Conservation (phyloP, 2,329 filamentous ascomycete species). For the Dactylellina parvicollis region DNA sequence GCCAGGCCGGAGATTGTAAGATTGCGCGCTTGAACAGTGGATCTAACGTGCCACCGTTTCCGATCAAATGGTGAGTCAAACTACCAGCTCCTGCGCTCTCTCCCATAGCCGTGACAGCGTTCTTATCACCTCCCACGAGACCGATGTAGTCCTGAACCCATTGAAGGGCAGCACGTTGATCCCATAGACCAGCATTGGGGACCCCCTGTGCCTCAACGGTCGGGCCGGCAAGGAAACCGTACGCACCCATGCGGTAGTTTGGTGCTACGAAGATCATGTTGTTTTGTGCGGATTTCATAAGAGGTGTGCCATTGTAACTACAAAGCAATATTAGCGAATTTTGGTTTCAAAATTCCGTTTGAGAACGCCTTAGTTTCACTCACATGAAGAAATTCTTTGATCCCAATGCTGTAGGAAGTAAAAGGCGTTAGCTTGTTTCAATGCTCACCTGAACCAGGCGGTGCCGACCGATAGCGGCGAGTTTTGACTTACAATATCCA, state of each 20-base stretch:
- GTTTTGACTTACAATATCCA: conserved; percentile 60
- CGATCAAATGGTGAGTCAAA: conserved; percentile 66
- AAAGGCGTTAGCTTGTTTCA: neutral
- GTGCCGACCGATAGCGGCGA: neutral
- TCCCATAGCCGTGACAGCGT: conserved; percentile 65
- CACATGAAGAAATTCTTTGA: conserved; percentile 56
- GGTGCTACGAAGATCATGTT: conserved; percentile 64
- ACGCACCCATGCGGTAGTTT: conserved; percentile 66
- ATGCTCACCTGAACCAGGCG: neutral
- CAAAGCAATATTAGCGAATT: neutral
- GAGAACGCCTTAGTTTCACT: neutral
- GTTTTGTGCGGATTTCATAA: conserved; percentile 59
- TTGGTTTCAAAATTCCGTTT: neutral
- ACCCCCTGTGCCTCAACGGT: conserved; percentile 63
- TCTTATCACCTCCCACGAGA: conserved; percentile 65
- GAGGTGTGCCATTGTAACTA: conserved; percentile 55
- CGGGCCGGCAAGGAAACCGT: conserved; percentile 64
- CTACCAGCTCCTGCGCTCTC: conserved; percentile 67
- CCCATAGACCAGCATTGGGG: conserved; percentile 64
- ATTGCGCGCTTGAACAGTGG: conserved; percentile 63
- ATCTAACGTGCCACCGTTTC: conserved; percentile 62
- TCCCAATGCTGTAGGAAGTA: conserved; percentile 50
- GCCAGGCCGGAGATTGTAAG: conserved; percentile 59
- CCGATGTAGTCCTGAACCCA: conserved; percentile 66
- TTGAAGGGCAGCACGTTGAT: conserved; percentile 64